These are phyloP conservation scores for Vaccinium myrtillus DNA, from an alignment of 148 eudicot genomes.

Conservation along the genomic window DNA sequence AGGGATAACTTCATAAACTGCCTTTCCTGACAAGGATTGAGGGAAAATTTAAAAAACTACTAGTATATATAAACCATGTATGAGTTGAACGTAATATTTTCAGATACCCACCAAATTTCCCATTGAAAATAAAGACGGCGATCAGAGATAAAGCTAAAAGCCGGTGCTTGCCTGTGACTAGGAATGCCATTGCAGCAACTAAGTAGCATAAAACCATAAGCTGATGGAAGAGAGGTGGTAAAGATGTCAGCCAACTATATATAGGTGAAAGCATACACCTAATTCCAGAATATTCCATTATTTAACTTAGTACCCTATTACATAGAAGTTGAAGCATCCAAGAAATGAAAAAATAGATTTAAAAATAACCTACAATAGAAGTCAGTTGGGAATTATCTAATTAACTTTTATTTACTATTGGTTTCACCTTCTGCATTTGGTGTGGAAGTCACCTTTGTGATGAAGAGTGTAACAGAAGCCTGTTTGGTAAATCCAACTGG, in stretches of 20 bases:
- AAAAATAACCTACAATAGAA: background rate
- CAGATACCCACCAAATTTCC: slow-evolving; percentile 30
- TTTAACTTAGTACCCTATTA: background rate
- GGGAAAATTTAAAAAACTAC: background rate
- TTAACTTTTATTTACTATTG: background rate
- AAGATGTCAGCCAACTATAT: slow-evolving; percentile 9
- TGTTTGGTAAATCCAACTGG: slow-evolving; percentile 30
- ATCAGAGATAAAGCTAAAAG: slow-evolving; percentile 28
- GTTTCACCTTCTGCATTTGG: background rate
- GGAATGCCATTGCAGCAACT: slow-evolving; percentile 32
- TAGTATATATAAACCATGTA: background rate
- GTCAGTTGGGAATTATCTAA: background rate
- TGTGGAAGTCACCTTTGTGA: background rate
- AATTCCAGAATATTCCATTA: slow-evolving; percentile 3
- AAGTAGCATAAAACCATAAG: background rate
- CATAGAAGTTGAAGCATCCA: background rate
- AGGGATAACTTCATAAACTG: slow-evolving; percentile 23
- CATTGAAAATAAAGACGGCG: slow-evolving; percentile 20
- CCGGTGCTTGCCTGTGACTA: slow-evolving; percentile 17
- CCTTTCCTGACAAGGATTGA: slow-evolving; percentile 29
- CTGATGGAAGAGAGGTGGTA: background rate
- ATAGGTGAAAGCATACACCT: background rate
- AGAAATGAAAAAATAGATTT: background rate
- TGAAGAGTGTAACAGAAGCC: slow-evolving; percentile 2
- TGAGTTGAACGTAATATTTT: background rate